Base-by-base conservation (phyloP, 148 eudicot genomes). In the Rhododendron williamsianum region DNA sequence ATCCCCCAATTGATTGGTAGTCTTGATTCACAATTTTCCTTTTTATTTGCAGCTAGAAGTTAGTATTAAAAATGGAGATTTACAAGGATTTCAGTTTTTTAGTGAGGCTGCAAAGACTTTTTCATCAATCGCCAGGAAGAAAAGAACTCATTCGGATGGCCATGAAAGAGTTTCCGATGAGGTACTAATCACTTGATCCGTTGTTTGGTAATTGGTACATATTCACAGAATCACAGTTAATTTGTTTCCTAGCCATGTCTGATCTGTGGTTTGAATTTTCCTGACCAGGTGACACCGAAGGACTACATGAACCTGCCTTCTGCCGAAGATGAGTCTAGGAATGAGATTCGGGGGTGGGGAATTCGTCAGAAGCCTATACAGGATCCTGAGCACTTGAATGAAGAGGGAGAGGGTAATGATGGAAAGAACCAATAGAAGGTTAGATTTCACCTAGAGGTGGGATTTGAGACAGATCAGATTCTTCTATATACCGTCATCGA, bases 61-160 rank as follows among this genome's bases (percentile, higher is more conserved):
- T 72, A 95, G 96, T 82, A 90, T 93, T 27, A 88, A 80, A 86
- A 93, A 87, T 87, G 98, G 98, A 83, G 96, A 95, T 90, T 86
- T 94, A 85, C 92, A 88, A 77, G 91, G 89, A 65, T 91, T 95
- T 77, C 86, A 88, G 84, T 77, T 92, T 81, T 90, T 95, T 80
- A 90, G 85, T 78, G 92, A 89, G 84, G 86, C 86, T 72, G 78
- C 88, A 19, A 90, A 87, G 85, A 87, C 82, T 54, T 33, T 89
- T 36, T 91, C 92, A 49, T 87, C 92, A 49, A 27, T 51, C 71
- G 45, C 80, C 54, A 78, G 86, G 82, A 90, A 87, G 88, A 91
- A 91, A 84, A 87, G 90, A 76, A 49, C 33, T 45, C 88, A 74
- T 52, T 52, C 79, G 19, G 76, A 60, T 2, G 83, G 74, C 56